Evolutionary conservation across 2,329 filamentous ascomycete species (phyloP), one percentile per base, ranked within the genome.

Genomic region (Cordyceps farinosa): DNA sequence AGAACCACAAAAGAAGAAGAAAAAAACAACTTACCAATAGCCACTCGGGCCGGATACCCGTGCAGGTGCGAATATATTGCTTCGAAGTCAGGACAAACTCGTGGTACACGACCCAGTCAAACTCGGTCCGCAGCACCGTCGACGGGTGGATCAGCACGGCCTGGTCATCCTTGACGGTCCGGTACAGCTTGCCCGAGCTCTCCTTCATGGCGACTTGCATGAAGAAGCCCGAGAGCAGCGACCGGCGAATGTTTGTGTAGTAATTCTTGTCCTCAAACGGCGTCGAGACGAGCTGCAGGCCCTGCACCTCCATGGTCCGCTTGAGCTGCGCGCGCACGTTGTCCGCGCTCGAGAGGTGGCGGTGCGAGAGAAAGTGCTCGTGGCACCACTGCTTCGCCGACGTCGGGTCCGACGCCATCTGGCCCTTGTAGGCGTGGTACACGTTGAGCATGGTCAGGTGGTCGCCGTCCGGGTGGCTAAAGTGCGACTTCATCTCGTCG

Each of bases 201-300:
- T 98, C 92, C 74, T 90, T 92, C 87, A 96, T 97, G 64, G 95
- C 96, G 29, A 98, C 91, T 76, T 99, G 95, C 95, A 99, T 99
- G 83, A 99, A 99, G 84, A 99, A 99, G 40, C 96, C 95, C 1
- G 93, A 86, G 13, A 97, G 89, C 15, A 99, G 84, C 9, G 95
- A 94, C 44, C 92, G 88, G 51, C 94, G 90, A 71, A 99, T 99
- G 76, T 99, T 99, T 75, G 87, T 92, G 78, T 98, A 99, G 81
- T 99, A 99, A 73, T 96, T 91, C 82, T 96, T 97, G 79, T 98
- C 89, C 70, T 93, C 90, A 73, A 97, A 98, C 0, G 90, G 85
- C 0, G 94, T 98, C 59, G 90, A 95, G 61, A 97, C 76, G 57
- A 99, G 86, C 66, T 96, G 90, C 10, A 99, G 79, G 64, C 89